Conservation (phyloP, 1,139 yeast species). For the Pichia sp. region DNA sequence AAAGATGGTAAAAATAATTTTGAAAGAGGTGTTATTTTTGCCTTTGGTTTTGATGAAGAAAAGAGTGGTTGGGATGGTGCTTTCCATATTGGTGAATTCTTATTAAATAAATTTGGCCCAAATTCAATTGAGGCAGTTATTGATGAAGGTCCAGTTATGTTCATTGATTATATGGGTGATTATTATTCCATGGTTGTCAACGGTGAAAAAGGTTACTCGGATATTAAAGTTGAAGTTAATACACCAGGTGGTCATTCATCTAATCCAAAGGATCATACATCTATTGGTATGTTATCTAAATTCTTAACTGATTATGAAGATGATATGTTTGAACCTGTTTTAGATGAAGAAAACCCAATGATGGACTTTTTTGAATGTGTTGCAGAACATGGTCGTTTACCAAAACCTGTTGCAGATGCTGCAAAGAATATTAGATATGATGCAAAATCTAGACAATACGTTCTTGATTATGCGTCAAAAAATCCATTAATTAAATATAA, state of each 20-base stretch:
- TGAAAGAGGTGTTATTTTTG: constrained; percentile 48
- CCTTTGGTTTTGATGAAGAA: constrained; percentile 75
- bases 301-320: constrained; percentile 45
- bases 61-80: constrained; percentile 60
- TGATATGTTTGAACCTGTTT: constrained; percentile 40
- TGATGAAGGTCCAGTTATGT: constrained; percentile 60
- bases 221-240: constrained; percentile 40
- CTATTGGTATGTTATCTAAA: constrained; percentile 64
- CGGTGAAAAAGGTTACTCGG: constrained; percentile 63
- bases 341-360: constrained; percentile 46
- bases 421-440: constrained; percentile 41
- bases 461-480: constrained; percentile 34
- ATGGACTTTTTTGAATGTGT: constrained; percentile 42
- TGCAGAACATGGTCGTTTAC: constrained; percentile 36
- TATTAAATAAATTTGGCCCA: constrained; percentile 48
- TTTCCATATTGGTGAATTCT: constrained; percentile 33
- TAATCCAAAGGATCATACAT: constrained; percentile 65
- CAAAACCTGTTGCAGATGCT: constrained; percentile 26
- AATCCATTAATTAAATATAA: constrained; percentile 31
- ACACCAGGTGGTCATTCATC: constrained; percentile 74
- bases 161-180: constrained; percentile 17
- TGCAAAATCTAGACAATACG: constrained; percentile 36
- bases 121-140: constrained; percentile 51
- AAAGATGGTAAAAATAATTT: constrained; percentile 43
- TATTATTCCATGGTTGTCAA: constrained; percentile 42